Evolutionary conservation across 2,329 filamentous ascomycete genomes (phyloP).

Genomic region (Diplodia seriata): DNA sequence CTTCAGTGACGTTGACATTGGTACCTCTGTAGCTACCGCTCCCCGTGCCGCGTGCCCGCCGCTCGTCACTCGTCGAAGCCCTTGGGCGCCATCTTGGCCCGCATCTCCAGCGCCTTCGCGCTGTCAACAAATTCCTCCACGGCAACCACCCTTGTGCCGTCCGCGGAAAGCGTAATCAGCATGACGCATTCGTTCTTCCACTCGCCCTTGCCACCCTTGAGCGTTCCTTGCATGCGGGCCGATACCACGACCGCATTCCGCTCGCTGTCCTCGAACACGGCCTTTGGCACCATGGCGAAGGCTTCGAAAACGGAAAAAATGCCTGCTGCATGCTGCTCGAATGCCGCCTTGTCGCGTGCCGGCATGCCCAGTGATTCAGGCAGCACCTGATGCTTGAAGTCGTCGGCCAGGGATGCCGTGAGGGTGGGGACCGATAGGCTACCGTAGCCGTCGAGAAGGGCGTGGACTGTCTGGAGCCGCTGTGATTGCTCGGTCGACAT

Average conservation of each 20-base stretch:
- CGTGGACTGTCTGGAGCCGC: slow-evolving; percentile 42
- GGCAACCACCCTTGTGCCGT: slow-evolving; percentile 36
- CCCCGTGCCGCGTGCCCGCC: not conserved
- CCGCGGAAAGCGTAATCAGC: slow-evolving; percentile 34
- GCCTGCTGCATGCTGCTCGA: slow-evolving; percentile 49
- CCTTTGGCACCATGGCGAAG: slow-evolving; percentile 50
- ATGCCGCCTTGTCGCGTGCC: slow-evolving; percentile 46
- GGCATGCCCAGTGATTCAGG: slow-evolving; percentile 52
- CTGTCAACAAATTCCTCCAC: slow-evolving; percentile 54
- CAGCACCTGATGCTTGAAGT: slow-evolving; percentile 52
- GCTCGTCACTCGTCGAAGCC: slow-evolving; percentile 7
- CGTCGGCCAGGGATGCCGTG: slow-evolving; percentile 43
- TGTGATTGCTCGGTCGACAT: slow-evolving; percentile 33
- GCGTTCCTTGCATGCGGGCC: slow-evolving; percentile 44
- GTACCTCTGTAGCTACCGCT: not conserved
- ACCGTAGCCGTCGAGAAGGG: slow-evolving; percentile 50
- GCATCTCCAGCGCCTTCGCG: slow-evolving; percentile 43
- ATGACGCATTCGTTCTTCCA: slow-evolving; percentile 38
- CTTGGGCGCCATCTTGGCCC: slow-evolving; percentile 44
- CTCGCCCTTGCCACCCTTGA: slow-evolving; percentile 36
- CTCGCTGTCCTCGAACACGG: slow-evolving; percentile 44
- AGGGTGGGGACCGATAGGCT: slow-evolving; percentile 51
- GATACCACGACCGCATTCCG: slow-evolving; percentile 49
- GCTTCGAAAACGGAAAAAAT: slow-evolving; percentile 53
- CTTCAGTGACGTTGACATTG: slow-evolving; percentile 6